A percentile compares a stretch with the other conserved stretches of the same genome.
These are phyloP conservation scores for Yamadazyma diospyri DNA, from an alignment of 1,139 yeast species.

Conservation along the genomic window DNA sequence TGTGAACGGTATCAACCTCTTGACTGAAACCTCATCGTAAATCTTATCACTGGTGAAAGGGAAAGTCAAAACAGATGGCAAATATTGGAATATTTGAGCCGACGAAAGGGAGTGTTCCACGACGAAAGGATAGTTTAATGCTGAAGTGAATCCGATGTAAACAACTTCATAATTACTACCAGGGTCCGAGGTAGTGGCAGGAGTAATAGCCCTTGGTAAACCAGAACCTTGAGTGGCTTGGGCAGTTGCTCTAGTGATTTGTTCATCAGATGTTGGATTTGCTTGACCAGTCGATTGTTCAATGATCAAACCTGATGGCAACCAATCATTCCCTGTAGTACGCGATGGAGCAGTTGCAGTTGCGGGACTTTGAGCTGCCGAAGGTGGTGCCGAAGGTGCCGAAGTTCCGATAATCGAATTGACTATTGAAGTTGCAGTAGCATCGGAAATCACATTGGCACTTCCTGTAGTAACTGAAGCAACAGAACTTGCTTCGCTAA, in stretches of 20 bases:
- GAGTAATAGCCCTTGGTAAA: conserved; percentile 67
- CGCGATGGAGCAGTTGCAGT: conserved; percentile 5
- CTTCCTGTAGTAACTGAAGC: conserved; percentile 1
- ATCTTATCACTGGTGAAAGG: conserved; percentile 43
- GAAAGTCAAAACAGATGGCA: conserved; percentile 53
- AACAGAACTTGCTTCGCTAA: too few species aligned
- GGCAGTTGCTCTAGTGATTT: conserved; percentile 31
- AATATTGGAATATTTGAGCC: conserved; percentile 71
- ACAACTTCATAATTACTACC: conserved; percentile 51
- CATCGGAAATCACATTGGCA: background rate
- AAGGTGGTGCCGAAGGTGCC: too few species aligned
- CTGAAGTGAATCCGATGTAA: conserved; percentile 66
- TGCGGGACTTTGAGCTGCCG: background rate
- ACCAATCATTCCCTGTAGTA: conserved; percentile 36
- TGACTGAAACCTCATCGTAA: conserved; percentile 46
- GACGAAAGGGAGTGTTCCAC: conserved; percentile 63
- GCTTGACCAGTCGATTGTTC: conserved; percentile 20
- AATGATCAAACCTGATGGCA: conserved; percentile 46
- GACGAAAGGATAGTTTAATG: conserved; percentile 69
- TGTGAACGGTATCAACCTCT: conserved; percentile 62
- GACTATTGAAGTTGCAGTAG: too few species aligned
- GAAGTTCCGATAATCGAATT: too few species aligned
- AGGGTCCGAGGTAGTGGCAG: conserved; percentile 43
- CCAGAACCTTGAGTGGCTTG: conserved; percentile 45
- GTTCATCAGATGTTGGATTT: conserved; percentile 23